Percentiles rank a stretch among this genome's conserved stretches.
These are phyloP conservation scores for Penicillium samsonianum DNA, from an alignment of 495 filamentous ascomycete species.

Conservation along the genomic window DNA sequence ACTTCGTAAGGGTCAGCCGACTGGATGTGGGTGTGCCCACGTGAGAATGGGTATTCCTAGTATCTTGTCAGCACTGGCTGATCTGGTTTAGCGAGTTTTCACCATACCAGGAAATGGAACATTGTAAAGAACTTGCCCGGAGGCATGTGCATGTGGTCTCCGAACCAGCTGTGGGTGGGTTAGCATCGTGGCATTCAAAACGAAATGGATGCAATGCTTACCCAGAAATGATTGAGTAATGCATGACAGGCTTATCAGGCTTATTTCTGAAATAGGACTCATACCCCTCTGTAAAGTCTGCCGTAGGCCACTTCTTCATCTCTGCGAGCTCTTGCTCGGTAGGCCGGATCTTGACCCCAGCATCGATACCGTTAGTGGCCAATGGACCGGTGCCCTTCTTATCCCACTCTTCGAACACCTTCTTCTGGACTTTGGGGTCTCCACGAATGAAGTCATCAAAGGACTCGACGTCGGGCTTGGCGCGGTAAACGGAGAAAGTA, in stretches of 20 bases:
- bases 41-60: constrained; percentile 73
- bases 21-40: constrained; percentile 71
- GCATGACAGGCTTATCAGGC: constrained; percentile 86
- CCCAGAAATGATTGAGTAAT: constrained; percentile 70
- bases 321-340: constrained; percentile 67
- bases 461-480: constrained; percentile 74
- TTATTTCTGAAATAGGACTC: constrained; percentile 83
- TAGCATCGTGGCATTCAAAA: background rate
- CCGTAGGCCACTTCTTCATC: constrained; percentile 65
- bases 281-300: constrained; percentile 68
- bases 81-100: background rate
- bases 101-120: constrained; percentile 75
- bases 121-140: constrained; percentile 83
- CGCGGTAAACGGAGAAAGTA: constrained; percentile 72
- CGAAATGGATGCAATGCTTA: constrained; percentile 22
- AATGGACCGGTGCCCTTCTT: constrained; percentile 76
- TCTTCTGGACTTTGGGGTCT: constrained; percentile 67
- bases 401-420: constrained; percentile 74
- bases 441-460: constrained; percentile 83
- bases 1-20: constrained; percentile 70
- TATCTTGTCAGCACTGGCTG: background rate
- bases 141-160: constrained; percentile 73
- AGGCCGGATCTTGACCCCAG: constrained; percentile 77
- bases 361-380: constrained; percentile 84
- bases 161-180: constrained; percentile 33